Evolutionary conservation across 352 stramenopile genomes (phyloP), one percentile per base, ranked within the genome.

Genomic region (Peronospora destructor): DNA sequence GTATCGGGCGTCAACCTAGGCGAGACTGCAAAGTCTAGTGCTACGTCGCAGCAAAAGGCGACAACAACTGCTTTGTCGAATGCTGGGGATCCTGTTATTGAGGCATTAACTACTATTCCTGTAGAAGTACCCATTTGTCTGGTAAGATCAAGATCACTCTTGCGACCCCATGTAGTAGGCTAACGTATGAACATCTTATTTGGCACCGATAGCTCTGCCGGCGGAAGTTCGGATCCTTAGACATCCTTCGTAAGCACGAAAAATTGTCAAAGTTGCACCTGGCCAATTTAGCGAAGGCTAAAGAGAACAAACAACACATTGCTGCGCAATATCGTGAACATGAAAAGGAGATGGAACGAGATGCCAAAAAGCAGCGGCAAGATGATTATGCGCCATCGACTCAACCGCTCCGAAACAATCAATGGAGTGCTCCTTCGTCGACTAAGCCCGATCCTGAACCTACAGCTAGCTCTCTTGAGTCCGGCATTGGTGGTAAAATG

Each of bases 401-500:
- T 14, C 4, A 19, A 37, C 13, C 32, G 17, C 2, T 19, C 12
- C 37, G 40, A 43, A 53, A 32, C 16, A 45, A 33, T 2, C 40
- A 39, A 8, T 45, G 38, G 46, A 47, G 17, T 34, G 38, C 35
- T 7, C 5, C 46, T 37, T 10, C 8, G 45, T 10, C 52, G 41
- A 12, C 16, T 9, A 46, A 48, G n/a, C 1, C 13, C 8, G 21
- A 30, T 29, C n/a, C 61, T 12, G 41, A 54, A 16, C 59, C 52
- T 42, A 38, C 42, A 36, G 13, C 52, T 6, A 36, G 36, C 1
- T 55, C 63, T 3, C 52, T 91, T 0, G 75, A 88, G 45, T 55
- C 68, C 3, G 77, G 80, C 1, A 85, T 93, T 35, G 83, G 83
- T 8, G 83, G 76, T 7, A 91, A 89, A 50, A 85, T 93, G 78